phyloP scores from a whole-genome alignment of 2,329 filamentous ascomycete genomes.

The Fusarium sp. region DNA sequence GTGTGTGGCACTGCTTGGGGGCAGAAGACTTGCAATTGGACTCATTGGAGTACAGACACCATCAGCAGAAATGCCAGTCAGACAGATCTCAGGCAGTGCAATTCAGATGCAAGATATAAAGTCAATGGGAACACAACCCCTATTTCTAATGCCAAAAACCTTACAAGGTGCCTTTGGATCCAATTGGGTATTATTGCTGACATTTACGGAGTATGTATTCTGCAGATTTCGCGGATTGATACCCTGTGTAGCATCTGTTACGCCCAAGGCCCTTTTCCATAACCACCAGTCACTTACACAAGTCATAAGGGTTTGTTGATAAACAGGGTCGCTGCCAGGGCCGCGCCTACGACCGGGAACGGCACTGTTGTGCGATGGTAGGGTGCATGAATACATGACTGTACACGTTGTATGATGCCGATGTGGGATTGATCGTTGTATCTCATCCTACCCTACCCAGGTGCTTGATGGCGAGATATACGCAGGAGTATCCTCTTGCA shows the following conservation, averaged over 20 bases:
- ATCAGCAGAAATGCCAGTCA: conserved; percentile 33
- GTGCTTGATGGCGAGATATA: conserved; percentile 42
- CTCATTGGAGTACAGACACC: conserved; percentile 7
- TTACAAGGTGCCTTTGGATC: background rate
- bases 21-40: conserved; percentile 1
- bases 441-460: conserved; percentile 29
- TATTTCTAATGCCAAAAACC: conserved; percentile 13
- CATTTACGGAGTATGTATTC: no score
- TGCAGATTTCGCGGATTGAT: conserved; percentile 35
- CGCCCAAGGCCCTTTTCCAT: conserved; percentile 7
- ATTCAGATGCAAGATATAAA: conserved; percentile 48
- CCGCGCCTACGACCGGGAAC: conserved; percentile 34
- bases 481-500: conserved; percentile 33
- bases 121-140: conserved; percentile 41
- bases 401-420: conserved; percentile 39
- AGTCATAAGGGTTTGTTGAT: conserved; percentile 30
- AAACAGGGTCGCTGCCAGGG: conserved; percentile 38
- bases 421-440: conserved; percentile 34
- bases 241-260: conserved; percentile 21
- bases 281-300: conserved; percentile 1
- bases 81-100: conserved; percentile 47
- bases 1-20: conserved; percentile 12
- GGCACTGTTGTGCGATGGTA: conserved; percentile 34
- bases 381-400: conserved; percentile 24
- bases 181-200: conserved; percentile 2